These are phyloP conservation scores for Botryotinia calthae DNA, from an alignment of 2,329 filamentous ascomycete genomes.

Conservation along the genomic window DNA sequence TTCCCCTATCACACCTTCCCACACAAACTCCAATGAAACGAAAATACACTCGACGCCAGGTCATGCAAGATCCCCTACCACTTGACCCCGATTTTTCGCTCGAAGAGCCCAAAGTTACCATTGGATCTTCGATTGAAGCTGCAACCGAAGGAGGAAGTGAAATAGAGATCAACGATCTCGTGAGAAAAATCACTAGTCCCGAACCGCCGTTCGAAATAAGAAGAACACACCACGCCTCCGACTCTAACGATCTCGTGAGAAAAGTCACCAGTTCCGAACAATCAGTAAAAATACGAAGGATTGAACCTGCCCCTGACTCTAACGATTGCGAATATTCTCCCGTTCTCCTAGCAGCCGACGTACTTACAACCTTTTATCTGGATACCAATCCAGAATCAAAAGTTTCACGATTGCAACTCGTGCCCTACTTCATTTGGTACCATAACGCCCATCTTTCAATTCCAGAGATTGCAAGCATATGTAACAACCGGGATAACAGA, in stretches of 20 bases:
- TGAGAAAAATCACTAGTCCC: background rate
- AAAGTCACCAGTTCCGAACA: background rate
- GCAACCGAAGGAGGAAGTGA: background rate
- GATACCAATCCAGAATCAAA: conserved; percentile 21
- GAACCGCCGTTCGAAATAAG: background rate
- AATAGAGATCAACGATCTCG: background rate
- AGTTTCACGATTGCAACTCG: conserved; percentile 42
- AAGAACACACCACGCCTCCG: background rate
- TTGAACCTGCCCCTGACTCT: background rate
- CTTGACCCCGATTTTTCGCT: conserved; percentile 30
- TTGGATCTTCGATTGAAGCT: background rate
- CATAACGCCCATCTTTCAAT: conserved; percentile 49
- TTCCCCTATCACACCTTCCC: conserved; percentile 39
- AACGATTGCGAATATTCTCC: conserved; percentile 13
- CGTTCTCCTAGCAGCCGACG: conserved; percentile 31
- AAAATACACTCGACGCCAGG: conserved; percentile 13
- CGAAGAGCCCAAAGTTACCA: background rate
- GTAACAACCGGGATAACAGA: conserved; percentile 56
- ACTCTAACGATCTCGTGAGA: background rate
- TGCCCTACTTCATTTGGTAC: conserved; percentile 65
- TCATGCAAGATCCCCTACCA: conserved; percentile 29
- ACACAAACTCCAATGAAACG: background rate
- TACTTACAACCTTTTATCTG: conserved; percentile 29
- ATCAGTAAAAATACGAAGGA: background rate
- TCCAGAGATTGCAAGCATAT: conserved; percentile 49